Base-by-base conservation (phyloP, 768 basidiomycete species). In the Amanita subjunquillea region DNA sequence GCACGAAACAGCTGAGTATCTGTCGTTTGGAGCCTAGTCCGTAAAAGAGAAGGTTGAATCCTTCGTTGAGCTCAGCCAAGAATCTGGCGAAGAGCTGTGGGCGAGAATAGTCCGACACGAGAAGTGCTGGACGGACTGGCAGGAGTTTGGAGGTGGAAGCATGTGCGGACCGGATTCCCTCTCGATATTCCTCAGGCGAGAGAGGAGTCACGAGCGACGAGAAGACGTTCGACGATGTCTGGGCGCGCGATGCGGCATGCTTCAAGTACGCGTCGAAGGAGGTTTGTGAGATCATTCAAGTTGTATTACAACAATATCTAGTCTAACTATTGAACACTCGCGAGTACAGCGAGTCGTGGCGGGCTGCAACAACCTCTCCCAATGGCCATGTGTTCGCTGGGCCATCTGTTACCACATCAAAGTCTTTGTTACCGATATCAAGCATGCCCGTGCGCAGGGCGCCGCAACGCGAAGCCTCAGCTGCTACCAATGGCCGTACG, bases 301-400 rank as follows among this genome's bases (percentile, higher is more conserved):
- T 17, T 17, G 17, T 10, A 34, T 32, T 32, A 34, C 10, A 12
- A 32, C 9, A 30, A 30, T 30, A 1, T 30, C 29, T 32, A 34
- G 12, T 49, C 58, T 65, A 87, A 68, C 86, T 88, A 68, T 99
- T 99, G 75, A 99, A 99, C 57, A 98, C 91, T 55, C 94, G 78
- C 41, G 91, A 94, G 69, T 98, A 95, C 66, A 93, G 90, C 61
- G 92, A 69, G 69, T 97, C 95, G 66, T 99, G 96, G 54, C 96
- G 75, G 38, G 82, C 79, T 34, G 87, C 83, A 27, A 98, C 74
- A 38, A 98, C 86, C 69, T 99, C 96, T 15, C 93, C 94, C 17
- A 99, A 66, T 0, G 95, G 96, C 95, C 95, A 98, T 13, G 91
- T 97, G 60, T 83, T 92, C 36, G 86, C 85, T 3, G 94, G 92